phyloP scores from a whole-genome alignment of 805 yeast genomes.

The Lipomyces orientalis region DNA sequence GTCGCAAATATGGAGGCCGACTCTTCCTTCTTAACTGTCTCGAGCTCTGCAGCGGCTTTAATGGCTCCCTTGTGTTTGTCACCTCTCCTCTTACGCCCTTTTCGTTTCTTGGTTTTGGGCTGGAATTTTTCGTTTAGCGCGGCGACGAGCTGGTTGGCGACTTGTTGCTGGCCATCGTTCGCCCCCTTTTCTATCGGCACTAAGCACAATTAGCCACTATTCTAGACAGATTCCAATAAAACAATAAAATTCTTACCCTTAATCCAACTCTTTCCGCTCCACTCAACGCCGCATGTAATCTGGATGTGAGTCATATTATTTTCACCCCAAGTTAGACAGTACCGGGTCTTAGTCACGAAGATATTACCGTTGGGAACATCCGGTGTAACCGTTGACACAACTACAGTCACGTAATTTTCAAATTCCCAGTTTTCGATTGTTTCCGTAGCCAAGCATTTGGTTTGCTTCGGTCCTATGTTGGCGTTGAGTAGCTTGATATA shows the following conservation, averaged over 20 bases:
- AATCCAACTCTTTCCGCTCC: slow-evolving; percentile 94
- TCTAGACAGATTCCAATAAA: neutral
- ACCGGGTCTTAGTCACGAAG: slow-evolving; percentile 76
- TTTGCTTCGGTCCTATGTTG: slow-evolving; percentile 91
- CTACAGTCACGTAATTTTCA: slow-evolving; percentile 61
- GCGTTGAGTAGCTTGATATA: slow-evolving; percentile 78
- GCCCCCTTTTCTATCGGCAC: slow-evolving; percentile 83
- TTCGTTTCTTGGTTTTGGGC: slow-evolving; percentile 20
- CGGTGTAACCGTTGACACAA: slow-evolving; percentile 76
- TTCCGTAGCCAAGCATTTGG: slow-evolving; percentile 76
- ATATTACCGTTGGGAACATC: slow-evolving; percentile 93
- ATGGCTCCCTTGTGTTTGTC: slow-evolving; percentile 12
- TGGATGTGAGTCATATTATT: slow-evolving; percentile 63
- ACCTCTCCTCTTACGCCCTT: slow-evolving; percentile 27
- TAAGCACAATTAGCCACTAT: neutral
- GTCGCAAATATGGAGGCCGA: neutral
- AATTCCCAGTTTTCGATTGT: slow-evolving; percentile 61
- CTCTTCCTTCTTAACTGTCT: neutral
- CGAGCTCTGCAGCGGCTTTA: neutral
- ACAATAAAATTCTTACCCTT: slow-evolving; percentile 52
- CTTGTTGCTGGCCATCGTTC: slow-evolving; percentile 73
- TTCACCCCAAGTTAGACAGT: slow-evolving; percentile 74
- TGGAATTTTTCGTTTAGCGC: slow-evolving; percentile 44
- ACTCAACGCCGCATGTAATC: slow-evolving; percentile 76
- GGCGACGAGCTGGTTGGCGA: slow-evolving; percentile 57